These are phyloP conservation scores for Trichosanthes truncata DNA, from an alignment of 306 rosid species.

Conservation along the genomic window DNA sequence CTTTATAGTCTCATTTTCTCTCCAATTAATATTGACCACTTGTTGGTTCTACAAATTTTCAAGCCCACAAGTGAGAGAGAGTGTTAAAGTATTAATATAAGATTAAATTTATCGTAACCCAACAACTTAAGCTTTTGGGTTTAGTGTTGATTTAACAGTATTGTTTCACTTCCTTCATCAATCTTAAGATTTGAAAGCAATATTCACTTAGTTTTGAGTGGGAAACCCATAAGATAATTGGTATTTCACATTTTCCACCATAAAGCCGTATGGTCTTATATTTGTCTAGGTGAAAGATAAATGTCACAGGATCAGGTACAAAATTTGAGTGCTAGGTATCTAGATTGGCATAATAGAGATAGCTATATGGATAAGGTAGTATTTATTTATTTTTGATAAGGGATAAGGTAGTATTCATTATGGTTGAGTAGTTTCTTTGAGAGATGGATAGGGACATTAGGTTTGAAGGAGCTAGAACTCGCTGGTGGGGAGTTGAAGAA, in stretches of 20 bases:
- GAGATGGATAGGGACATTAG: not conserved
- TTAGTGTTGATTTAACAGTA: not conserved
- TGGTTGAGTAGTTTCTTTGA: not conserved
- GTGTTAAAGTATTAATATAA: no score
- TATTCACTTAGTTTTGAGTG: not conserved
- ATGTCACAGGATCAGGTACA: not conserved
- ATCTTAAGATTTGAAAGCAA: not conserved
- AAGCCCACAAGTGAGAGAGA: no score
- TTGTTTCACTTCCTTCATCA: not conserved
- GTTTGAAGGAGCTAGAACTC: not conserved
- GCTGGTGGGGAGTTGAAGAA: not conserved
- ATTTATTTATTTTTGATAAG: no score
- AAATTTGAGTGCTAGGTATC: not conserved
- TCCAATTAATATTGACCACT: no score
- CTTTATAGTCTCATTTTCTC: no score
- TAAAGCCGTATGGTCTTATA: not conserved
- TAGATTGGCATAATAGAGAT: not conserved
- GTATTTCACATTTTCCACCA: not conserved
- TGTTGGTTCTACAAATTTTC: no score
- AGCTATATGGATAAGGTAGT: not conserved
- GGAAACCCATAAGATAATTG: not conserved
- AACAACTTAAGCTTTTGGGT: no score
- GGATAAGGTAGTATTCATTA: no score
- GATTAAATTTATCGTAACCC: no score
- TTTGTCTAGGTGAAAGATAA: not conserved